Evolutionary conservation across 768 basidiomycete genomes (phyloP), one percentile per base, ranked within the genome.

Genomic region (Boletus tomentosulus): DNA sequence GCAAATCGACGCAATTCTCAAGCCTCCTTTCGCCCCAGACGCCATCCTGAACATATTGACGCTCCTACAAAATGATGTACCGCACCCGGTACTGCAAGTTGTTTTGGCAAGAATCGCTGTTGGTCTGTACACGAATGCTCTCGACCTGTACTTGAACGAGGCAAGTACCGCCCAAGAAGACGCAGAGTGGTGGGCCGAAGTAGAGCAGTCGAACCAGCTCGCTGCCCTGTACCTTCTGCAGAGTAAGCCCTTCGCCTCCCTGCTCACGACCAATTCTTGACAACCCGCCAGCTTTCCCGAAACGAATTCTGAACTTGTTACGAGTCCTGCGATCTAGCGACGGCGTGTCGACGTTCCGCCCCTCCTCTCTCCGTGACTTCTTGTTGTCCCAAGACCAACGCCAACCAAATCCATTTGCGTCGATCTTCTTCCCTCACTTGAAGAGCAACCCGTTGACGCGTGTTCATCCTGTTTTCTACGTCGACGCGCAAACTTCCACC

Each of bases 181-280:
- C 62, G 83, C 89, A 19, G 82, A 88, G 43, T 97, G 89, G 87
- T 98, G 94, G 94, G 77, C 78, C 15, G 78, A 83, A 28, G 67
- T 88, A 39, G 84, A 86, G 57, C 77, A 82, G 31, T 91, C 87
- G 3, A 64, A 74, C 27, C 59, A 70, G 48, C 78, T 75, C 19
- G 76, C 86, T 10, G 77, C 78, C 3, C 72, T 80, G 63, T 92
- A 88, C 68, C 74, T 95, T 27, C 57, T 95, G 2, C 89, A 94
- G 74, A 89, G 92, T 95, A 63, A 61, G 85, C 1, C 25, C 16
- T 45, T 25, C 34, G 8, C 25, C 10, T 53, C 1, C 8, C 19
- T 19, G 19, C 19, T 19, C 19, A 19, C 19, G 10, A 22, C 38
- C 19, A 39, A 39, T 39, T 10, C 9, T 39, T 19, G 9, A 39